Conservation (phyloP, 306 rosid genomes). For the Chamaecrista fasciculata region DNA sequence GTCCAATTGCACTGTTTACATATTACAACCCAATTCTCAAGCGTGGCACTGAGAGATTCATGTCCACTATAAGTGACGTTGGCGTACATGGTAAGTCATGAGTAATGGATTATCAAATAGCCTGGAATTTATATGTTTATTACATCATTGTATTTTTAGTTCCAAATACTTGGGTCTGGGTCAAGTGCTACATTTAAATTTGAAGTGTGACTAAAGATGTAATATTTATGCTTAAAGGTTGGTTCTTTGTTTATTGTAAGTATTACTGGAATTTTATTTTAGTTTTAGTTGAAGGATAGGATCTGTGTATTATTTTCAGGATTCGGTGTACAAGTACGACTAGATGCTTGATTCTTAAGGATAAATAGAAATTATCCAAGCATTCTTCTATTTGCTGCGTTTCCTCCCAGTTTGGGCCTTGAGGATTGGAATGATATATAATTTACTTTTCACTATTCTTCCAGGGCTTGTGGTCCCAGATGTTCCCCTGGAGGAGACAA, state of each 20-base stretch:
- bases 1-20: constrained; percentile 81
- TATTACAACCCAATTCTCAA: constrained; percentile 91
- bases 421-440: neutral
- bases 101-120: constrained; percentile 23
- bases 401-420: constrained; percentile 1
- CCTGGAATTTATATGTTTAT: too few species aligned
- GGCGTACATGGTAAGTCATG: constrained; percentile 69
- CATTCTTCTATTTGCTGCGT: neutral
- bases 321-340: neutral
- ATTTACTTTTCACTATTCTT: constrained; percentile 14
- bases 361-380: constrained; percentile 1
- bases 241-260: neutral
- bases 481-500: constrained; percentile 88
- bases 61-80: constrained; percentile 62
- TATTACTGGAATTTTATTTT: too few species aligned
- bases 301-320: neutral
- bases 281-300: too few species aligned
- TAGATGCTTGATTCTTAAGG: neutral
- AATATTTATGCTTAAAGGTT: neutral
- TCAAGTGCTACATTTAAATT: neutral
- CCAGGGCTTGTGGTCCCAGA: constrained; percentile 96
- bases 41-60: constrained; percentile 73
- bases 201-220: neutral
- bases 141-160: constrained; percentile 2
- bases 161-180: constrained; percentile 1